phyloP scores from a whole-genome alignment of 2,329 filamentous ascomycete species.

The Monascus ruber region DNA sequence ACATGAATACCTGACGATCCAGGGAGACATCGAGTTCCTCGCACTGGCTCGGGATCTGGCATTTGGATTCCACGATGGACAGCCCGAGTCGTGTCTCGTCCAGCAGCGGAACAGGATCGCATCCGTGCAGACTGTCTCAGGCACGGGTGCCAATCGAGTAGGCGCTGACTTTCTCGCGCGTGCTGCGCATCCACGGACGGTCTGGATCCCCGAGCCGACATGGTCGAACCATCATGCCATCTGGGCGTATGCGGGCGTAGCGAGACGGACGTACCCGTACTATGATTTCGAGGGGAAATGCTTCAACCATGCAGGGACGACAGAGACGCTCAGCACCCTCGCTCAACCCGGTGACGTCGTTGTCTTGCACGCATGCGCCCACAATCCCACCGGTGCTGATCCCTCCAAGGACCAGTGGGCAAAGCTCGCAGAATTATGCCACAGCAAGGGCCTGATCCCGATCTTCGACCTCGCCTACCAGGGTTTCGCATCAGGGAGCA shows the following conservation, averaged over 20 bases:
- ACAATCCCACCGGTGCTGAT: conserved; percentile 94
- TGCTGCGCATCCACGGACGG: conserved; percentile 46
- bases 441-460: conserved; percentile 16
- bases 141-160: conserved; percentile 65
- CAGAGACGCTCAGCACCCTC: conserved; percentile 46
- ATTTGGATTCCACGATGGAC: neutral
- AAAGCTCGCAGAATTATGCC: conserved; percentile 65
- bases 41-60: conserved; percentile 1
- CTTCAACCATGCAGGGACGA: conserved; percentile 78
- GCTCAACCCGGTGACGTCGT: conserved; percentile 71
- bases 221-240: conserved; percentile 98
- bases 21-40: conserved; percentile 55
- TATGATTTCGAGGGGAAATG: conserved; percentile 75
- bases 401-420: conserved; percentile 86
- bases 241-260: conserved; percentile 64
- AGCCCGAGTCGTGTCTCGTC: conserved; percentile 1
- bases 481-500: conserved; percentile 80
- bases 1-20: conserved; percentile 59
- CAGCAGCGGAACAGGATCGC: conserved; percentile 16
- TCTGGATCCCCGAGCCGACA: conserved; percentile 86
- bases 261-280: conserved; percentile 60
- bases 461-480: conserved; percentile 87
- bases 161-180: conserved; percentile 72
- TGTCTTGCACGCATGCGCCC: conserved; percentile 83
- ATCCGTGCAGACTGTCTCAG: conserved; percentile 49